phyloP scores from a whole-genome alignment of 164 flowering plant species.

The Vitis cinerea region DNA sequence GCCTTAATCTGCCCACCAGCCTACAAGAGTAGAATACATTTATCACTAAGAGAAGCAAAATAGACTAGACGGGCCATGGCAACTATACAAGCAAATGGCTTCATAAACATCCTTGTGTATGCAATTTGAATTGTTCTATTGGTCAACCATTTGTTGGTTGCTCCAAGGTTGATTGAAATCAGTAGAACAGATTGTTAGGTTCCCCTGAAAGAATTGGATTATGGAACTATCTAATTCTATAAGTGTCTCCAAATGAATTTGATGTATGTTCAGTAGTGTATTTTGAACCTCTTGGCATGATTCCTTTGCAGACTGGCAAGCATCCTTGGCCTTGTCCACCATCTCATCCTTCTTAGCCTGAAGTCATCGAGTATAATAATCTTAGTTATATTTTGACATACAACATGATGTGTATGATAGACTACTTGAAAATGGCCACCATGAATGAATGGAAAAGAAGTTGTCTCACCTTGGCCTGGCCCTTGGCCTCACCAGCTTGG shows the following conservation, averaged over 20 bases:
- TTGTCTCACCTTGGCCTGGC: conserved; percentile 1
- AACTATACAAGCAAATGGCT: neutral
- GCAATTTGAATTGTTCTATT: neutral
- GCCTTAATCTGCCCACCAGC: conserved; percentile 1
- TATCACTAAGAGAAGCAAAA: neutral
- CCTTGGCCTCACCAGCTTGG: conserved; percentile 11
- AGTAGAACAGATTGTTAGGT: no score
- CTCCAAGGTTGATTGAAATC: no score
- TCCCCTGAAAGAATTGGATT: no score
- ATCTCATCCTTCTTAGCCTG: conserved; percentile 5
- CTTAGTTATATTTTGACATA: neutral
- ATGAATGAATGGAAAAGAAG: neutral
- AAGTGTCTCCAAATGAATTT: no score
- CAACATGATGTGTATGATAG: neutral
- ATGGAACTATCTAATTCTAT: no score
- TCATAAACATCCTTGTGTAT: neutral
- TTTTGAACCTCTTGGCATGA: conserved; percentile 6
- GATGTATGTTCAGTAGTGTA: no score
- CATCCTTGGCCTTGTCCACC: conserved; percentile 5
- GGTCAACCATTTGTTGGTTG: no score
- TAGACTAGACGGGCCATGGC: neutral
- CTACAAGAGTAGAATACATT: neutral
- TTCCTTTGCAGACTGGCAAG: conserved; percentile 3
- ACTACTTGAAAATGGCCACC: no score
- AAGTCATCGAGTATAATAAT: neutral